Percentiles rank a stretch among this genome's conserved stretches.
phyloP scores from a whole-genome alignment of 148 eudicot genomes.

The Cornus florida region DNA sequence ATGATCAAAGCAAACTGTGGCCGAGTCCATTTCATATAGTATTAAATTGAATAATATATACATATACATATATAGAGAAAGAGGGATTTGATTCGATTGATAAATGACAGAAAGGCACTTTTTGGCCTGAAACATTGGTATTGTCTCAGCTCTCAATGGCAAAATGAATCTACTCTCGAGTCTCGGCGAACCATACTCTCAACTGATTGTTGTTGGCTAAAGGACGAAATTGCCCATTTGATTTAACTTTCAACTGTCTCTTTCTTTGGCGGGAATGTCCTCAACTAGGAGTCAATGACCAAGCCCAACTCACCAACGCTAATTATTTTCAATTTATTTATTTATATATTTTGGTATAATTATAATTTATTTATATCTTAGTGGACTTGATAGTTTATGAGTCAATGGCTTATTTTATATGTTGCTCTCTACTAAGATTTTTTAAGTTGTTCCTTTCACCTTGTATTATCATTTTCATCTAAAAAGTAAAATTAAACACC shows the following conservation, averaged over 20 bases:
- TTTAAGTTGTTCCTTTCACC: too few relatives aligned
- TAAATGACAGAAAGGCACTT: neutral
- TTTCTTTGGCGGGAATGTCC: neutral
- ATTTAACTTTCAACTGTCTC: neutral
- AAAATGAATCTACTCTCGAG: too few relatives aligned
- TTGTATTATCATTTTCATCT: too few relatives aligned
- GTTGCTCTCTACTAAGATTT: too few relatives aligned
- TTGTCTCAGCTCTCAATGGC: neutral
- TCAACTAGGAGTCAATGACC: neutral
- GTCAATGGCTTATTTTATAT: too few relatives aligned
- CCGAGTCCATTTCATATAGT: neutral
- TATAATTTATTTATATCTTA: too few relatives aligned
- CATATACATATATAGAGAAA: too few relatives aligned
- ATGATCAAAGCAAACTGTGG: neutral
- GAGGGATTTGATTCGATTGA: neutral
- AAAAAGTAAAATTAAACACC: too few relatives aligned
- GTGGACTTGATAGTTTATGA: too few relatives aligned
- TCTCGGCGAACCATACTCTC: too few relatives aligned
- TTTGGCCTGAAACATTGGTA: neutral
- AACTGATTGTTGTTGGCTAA: neutral
- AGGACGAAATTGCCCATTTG: neutral
- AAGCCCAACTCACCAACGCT: neutral
- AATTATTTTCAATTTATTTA: too few relatives aligned
- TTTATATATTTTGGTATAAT: too few relatives aligned
- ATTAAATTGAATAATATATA: neutral